Percentiles rank a stretch among this genome's conserved stretches.
These are phyloP conservation scores for Pyrus hybrid DNA, from an alignment of 331 rosid species.

Conservation along the genomic window DNA sequence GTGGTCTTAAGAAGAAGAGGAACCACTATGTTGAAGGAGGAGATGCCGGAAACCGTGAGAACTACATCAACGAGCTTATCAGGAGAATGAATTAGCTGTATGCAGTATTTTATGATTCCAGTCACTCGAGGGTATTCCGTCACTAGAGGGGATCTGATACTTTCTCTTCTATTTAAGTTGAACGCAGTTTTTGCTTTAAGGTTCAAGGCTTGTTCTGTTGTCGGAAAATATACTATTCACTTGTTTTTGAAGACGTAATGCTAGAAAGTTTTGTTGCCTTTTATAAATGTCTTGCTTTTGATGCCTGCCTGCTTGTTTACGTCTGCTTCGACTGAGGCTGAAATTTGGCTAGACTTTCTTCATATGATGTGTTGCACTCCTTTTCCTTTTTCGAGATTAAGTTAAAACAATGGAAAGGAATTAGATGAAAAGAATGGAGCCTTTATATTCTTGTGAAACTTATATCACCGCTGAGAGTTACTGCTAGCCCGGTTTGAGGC, in stretches of 20 bases:
- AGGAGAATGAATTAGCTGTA: constrained; percentile 66
- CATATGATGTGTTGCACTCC: no score
- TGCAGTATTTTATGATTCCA: background rate
- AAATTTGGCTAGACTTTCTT: no score
- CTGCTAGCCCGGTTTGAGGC: no score
- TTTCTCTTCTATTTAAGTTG: background rate
- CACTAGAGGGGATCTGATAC: background rate
- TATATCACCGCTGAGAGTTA: no score
- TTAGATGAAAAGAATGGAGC: no score
- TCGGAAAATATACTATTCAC: background rate
- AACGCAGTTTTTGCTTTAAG: background rate
- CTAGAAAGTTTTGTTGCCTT: constrained; percentile 14
- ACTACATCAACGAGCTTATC: constrained; percentile 76
- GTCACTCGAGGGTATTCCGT: background rate
- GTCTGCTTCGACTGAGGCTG: no score
- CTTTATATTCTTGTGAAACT: no score
- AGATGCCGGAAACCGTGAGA: constrained; percentile 85
- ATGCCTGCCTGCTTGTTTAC: background rate
- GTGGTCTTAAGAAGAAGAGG: constrained; percentile 87
- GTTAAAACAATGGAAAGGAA: no score
- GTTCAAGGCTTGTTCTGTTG: background rate
- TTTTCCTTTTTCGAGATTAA: no score
- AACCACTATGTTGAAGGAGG: constrained; percentile 96
- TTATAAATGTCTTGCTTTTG: background rate
- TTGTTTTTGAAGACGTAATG: background rate